Evolutionary conservation across 805 yeast species (phyloP), one percentile per base, ranked within the genome.

Genomic region (Maudiozyma barnettii): DNA sequence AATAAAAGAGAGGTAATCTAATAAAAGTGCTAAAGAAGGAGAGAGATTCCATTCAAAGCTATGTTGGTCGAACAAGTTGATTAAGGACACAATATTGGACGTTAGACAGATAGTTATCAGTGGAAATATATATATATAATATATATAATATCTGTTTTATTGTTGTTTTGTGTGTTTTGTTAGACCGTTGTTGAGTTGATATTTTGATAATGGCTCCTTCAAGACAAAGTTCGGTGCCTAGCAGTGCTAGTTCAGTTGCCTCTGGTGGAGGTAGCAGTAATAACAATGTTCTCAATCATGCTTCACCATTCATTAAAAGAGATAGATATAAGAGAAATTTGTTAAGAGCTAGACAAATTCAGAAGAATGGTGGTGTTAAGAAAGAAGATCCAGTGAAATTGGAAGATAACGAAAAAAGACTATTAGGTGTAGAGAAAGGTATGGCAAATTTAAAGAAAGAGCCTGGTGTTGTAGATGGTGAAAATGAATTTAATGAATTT

Each of bases 241-340:
- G 54, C 43, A 49, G 49, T 49, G 31, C 39, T 31, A 46, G 46
- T 26, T 39, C 36, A n/a, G n/a, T 16, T 10, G 18, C 18, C 7
- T 33, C 36, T 33, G 19, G 40, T 26, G 45, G 47, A 18, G 38
- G 38, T 3, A 29, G 40, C 10, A 20, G 38, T 14, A 50, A 47
- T 39, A 49, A 54, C 4, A 51, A 50, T 22, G 22, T 41, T 7
- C 35, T 49, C 2, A 43, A 18, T 22, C 48, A 54, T 46, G 63
- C 59, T 3, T 65, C 69, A 21, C 69, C 69, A 22, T 65, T 65
- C 47, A 65, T 65, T 50, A 65, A 62, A 52, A 59, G 65, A 43
- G 69, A 65, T 47, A 58, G 61, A 49, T 55, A 59, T 37, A 63
- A 65, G 51, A 60, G 67, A 52, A 61, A 60, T 40, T 64, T 61